phyloP scores from a whole-genome alignment of 208 protist species.

The Leishmania tarentolae region DNA sequence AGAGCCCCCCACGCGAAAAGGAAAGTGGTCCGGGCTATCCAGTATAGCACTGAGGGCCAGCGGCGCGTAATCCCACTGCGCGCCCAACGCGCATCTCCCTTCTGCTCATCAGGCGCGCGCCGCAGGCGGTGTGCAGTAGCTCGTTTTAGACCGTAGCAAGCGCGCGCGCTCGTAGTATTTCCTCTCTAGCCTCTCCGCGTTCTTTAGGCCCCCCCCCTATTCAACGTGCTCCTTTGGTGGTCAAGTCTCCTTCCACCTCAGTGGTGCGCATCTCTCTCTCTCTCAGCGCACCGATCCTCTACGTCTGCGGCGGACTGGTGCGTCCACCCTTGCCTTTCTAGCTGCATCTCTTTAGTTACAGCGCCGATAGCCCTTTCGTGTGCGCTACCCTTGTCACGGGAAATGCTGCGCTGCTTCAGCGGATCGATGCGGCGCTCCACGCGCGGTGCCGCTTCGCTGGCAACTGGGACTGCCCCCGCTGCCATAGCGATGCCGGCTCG shows the following conservation, averaged over 20 bases:
- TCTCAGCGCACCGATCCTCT: neutral
- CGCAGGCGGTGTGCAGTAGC: neutral
- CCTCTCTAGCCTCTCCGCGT: neutral
- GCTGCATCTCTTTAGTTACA: no score
- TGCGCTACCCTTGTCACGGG: neutral
- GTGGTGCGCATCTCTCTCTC: neutral
- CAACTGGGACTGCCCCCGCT: neutral
- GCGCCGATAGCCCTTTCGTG: neutral
- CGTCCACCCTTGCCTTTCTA: neutral
- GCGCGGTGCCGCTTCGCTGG: constrained; percentile 5
- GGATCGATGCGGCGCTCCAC: constrained; percentile 15
- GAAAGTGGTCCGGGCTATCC: neutral
- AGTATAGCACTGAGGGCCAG: neutral
- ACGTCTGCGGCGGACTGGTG: neutral
- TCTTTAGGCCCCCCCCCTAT: neutral
- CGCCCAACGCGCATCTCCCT: neutral
- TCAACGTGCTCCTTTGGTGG: neutral
- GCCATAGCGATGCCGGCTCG: constrained; percentile 21
- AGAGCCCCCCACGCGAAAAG: neutral
- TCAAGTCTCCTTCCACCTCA: neutral
- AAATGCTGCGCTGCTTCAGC: constrained; percentile 52
- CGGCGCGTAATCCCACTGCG: neutral
- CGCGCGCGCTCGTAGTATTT: neutral
- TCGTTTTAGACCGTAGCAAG: neutral
- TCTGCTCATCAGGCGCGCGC: neutral